Conservation (phyloP, 805 yeast species). For the Yamadazyma insecticola region DNA sequence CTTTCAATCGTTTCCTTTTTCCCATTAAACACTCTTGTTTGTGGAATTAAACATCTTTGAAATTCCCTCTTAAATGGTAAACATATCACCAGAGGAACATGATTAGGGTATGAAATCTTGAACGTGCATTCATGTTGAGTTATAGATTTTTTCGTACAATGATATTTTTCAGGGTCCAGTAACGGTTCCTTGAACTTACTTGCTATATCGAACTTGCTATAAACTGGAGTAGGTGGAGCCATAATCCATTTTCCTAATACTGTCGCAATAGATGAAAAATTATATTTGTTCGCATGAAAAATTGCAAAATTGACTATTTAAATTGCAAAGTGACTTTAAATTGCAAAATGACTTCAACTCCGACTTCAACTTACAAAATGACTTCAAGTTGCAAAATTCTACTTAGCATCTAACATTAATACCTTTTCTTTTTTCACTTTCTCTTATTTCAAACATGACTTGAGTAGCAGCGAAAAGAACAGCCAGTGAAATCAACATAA, state of each 20-base stretch:
- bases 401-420: constrained; percentile 69
- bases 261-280: too few species aligned
- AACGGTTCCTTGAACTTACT: constrained; percentile 22
- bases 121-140: constrained; percentile 43
- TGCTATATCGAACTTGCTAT: constrained; percentile 23
- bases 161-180: constrained; percentile 24
- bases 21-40: constrained; percentile 18
- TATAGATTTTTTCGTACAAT: constrained; percentile 30
- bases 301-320: too few species aligned
- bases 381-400: too few species aligned
- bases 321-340: too few species aligned
- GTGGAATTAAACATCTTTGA: constrained; percentile 32
- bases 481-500: constrained; percentile 55
- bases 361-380: too few species aligned
- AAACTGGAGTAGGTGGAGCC: constrained; percentile 45
- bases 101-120: constrained; percentile 17
- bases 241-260: too few species aligned
- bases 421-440: constrained; percentile 78
- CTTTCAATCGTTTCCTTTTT: constrained; percentile 19
- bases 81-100: constrained; percentile 35
- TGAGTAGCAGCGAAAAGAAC: constrained; percentile 82
- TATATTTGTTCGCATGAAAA: too few species aligned
- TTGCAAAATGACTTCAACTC: too few species aligned
- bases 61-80: constrained; percentile 40
- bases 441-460: constrained; percentile 91